phyloP scores from a whole-genome alignment of 129 eudicot genomes.

The Chrysanthemum seticuspe region DNA sequence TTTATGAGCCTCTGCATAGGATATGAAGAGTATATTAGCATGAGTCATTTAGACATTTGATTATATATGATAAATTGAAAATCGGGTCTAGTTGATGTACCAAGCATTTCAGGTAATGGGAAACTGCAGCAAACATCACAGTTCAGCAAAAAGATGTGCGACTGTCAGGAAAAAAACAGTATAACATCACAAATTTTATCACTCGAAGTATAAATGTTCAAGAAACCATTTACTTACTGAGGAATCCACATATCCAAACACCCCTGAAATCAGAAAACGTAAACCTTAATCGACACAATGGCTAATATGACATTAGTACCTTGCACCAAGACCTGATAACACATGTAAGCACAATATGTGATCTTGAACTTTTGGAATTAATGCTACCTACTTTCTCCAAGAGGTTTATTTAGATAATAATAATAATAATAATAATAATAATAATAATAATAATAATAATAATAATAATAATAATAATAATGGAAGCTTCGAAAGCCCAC shows the following conservation, averaged over 20 bases:
- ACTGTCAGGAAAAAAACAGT: constrained; percentile 44
- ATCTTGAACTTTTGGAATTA: no score
- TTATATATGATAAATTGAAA: neutral
- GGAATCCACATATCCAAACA: no score
- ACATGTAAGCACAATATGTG: no score
- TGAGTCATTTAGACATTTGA: neutral
- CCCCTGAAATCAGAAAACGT: no score
- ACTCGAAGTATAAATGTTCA: neutral
- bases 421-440: no score
- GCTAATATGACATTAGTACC: no score
- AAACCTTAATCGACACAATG: no score
- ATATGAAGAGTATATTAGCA: constrained; percentile 20
- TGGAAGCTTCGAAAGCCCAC: constrained; percentile 34
- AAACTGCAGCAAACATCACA: constrained; percentile 96
- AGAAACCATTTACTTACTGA: no score
- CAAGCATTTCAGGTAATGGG: constrained; percentile 86
- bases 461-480: neutral
- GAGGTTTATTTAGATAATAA: no score
- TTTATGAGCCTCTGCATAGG: constrained; percentile 80
- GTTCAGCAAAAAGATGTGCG: constrained; percentile 88
- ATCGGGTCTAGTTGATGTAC: constrained; percentile 31
- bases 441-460: no score
- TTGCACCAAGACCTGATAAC: no score
- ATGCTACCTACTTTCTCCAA: no score
- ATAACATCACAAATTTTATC: neutral